Percentiles rank a stretch among this genome's conserved stretches.
Conservation (phyloP, 805 yeast genomes). For the Saccharomycopsis lassenensis region DNA sequence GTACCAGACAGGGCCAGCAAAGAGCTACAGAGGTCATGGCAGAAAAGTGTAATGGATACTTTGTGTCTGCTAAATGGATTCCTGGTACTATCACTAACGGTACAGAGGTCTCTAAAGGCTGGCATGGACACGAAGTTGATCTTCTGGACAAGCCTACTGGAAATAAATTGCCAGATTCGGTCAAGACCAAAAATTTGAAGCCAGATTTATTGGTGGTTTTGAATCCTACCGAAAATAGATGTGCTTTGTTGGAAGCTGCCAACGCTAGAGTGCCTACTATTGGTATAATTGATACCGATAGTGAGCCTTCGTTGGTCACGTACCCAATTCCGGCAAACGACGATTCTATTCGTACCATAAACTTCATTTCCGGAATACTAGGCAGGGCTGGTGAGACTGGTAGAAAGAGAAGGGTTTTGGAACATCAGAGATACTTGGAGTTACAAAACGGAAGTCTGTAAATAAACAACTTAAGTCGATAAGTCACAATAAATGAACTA, state of each 20-base stretch:
- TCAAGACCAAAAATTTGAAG: constrained; percentile 46
- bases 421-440: no score
- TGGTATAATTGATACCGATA: constrained; percentile 88
- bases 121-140: constrained; percentile 68
- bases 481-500: no score
- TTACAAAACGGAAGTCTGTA: no score
- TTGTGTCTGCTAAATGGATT: constrained; percentile 78
- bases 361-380: constrained; percentile 71
- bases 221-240: constrained; percentile 81
- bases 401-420: constrained; percentile 46
- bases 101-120: constrained; percentile 44
- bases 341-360: constrained; percentile 74
- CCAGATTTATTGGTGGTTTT: constrained; percentile 84
- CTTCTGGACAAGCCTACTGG: constrained; percentile 58
- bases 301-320: constrained; percentile 80
- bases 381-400: constrained; percentile 83
- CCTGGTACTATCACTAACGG: constrained; percentile 93
- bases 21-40: constrained; percentile 75
- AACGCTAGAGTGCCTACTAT: constrained; percentile 81
- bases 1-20: constrained; percentile 70
- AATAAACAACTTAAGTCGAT: no score
- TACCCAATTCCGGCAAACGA: constrained; percentile 97
- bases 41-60: constrained; percentile 62
- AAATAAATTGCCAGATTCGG: constrained; percentile 41
- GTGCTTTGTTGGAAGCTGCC: constrained; percentile 71